Evolutionary conservation across 495 filamentous ascomycete genomes (phyloP), one percentile per base, ranked within the genome.

Genomic region (Wilcoxina mikolae): DNA sequence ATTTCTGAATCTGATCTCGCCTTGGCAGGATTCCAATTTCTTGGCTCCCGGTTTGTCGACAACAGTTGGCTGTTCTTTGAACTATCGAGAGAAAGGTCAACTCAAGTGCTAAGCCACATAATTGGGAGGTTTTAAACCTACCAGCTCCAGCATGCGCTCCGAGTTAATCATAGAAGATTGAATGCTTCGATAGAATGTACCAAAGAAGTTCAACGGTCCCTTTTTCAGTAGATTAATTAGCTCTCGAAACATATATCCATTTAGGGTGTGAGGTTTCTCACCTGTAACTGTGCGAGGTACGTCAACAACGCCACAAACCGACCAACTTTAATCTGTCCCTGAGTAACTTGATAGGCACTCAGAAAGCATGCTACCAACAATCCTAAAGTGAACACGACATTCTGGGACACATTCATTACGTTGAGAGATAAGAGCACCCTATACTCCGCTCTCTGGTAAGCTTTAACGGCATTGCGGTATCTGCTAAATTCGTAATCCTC

Each of bases 141-240:
- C 64, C 31, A 96, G 71, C 66, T 98, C 93, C 48, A 98, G 73
- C 70, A 96, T 80, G 2, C 91, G 79, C 72, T 98, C 91, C 5
- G 87, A 87, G 57, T 94, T 95, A 64, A 98, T 95, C 83, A 98
- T 82, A 49, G 88, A 85, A 31, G 86, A 87, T 69, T 96, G 91
- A 20, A 95, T 91, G 55, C 87, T 90, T 33, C 91, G 78, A 67
- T 96, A 98, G 69, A 98, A 96, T 0, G 91, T 91, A 48, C 93
- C 91, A 69, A 98, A 95, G 75, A 93, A 98, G 68, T 95, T 95
- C 60, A 98, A 74, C 7, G 91, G 91, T 0, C 80, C 82, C 68
- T 95, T 22, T 4, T 9, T 35, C 3, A 51, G 28, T 12, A n/a
- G n/a, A 47, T 20, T 27, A 31, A 44, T 33, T 18, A 9, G 17